Evolutionary conservation across 352 stramenopile genomes (phyloP), one percentile per base, ranked within the genome.

Genomic region (Bremia lactucae): DNA sequence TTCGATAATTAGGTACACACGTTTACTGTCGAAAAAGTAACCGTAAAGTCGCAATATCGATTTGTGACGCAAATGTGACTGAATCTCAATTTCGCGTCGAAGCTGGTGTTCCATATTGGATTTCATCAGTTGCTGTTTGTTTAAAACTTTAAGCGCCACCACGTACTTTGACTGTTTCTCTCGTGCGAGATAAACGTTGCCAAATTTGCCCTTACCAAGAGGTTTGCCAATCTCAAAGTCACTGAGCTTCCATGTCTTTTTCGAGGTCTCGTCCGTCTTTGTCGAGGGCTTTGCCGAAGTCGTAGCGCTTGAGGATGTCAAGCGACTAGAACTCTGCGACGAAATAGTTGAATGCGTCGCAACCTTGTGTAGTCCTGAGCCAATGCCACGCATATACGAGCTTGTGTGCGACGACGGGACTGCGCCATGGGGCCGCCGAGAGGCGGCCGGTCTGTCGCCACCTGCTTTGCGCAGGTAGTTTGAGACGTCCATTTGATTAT

Each of bases 201-300:
- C 96, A 61, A 99, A 99, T 61, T 99, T 99, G 42, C 96, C 97
- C 24, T 93, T 87, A 6, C 96, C 96, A 23, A 99, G 76, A 1
- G 94, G 95, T 45, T 97, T 97, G 31, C 96, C 97, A 52, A 99
- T 98, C 49, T 99, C 95, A 85, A 99, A 99, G 68, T 99, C 97
- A 47, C 83, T 85, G 16, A 98, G 64, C 39, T 84, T 95, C 95
- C 88, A 96, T 25, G 65, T 87, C 57, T 80, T 82, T 35, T 55
- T 58, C 4, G 37, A 31, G 22, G 50, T 47, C 8, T 31, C 43
- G 13, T 57, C 45, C 18, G 22, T 53, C 33, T 53, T 46, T 4
- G 6, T 52, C 31, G 57, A 31, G 9, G 24, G 37, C 21, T 44
- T 48, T 3, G 37, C n/a, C 15, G 33, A 46, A 15, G 10, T 2